A percentile compares a stretch with the other conserved stretches of the same genome.
Evolutionary conservation across 2,329 filamentous ascomycete species (phyloP).

Genomic region (Ophiostoma sp.): DNA sequence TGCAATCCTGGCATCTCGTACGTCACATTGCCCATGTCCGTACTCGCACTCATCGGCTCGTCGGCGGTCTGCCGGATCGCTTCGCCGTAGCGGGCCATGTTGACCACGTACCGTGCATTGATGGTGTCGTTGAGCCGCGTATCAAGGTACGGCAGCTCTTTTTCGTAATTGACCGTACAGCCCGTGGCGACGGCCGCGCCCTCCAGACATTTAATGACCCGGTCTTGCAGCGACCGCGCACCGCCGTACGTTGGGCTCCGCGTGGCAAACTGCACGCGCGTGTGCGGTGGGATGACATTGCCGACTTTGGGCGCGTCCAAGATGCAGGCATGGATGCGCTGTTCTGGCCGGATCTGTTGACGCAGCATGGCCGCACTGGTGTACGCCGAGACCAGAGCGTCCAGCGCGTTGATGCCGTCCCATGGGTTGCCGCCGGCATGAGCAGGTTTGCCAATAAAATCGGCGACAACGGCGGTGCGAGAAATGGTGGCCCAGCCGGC

Average conservation of each 20-base stretch:
- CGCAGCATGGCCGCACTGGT: neutral
- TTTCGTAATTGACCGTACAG: neutral
- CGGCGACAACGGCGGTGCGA: neutral
- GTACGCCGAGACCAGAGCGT: neutral
- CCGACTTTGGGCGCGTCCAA: neutral
- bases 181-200: neutral
- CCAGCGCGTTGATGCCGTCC: neutral
- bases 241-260: neutral
- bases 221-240: neutral
- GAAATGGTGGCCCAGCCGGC: neutral
- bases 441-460: neutral
- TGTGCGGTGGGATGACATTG: neutral
- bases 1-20: neutral
- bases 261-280: slow-evolving; percentile 3
- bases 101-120: neutral
- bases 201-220: neutral
- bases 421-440: neutral
- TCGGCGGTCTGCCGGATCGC: neutral
- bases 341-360: neutral
- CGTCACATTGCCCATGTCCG: neutral
- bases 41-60: neutral
- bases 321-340: neutral
- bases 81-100: neutral
- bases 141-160: neutral
- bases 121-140: neutral